Evolutionary conservation across 176 grass and related monocot species (phyloP).

Genomic region (Rhynchospora pubera): DNA sequence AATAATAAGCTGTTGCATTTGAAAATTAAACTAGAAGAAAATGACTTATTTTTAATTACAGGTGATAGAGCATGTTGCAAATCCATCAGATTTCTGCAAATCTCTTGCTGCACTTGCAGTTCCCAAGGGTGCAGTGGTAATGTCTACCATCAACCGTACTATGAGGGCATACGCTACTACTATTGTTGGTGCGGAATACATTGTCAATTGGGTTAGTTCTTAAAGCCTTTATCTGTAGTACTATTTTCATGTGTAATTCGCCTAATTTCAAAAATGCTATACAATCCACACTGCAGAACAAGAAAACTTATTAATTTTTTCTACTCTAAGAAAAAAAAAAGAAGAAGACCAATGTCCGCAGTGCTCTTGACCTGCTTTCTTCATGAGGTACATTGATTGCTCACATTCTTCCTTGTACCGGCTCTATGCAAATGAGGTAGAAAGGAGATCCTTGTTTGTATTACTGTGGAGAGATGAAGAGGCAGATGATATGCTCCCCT

Average conservation of each 20-base stretch:
- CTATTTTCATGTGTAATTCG: background rate
- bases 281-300: background rate
- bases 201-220: slow-evolving; percentile 78
- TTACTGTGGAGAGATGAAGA: background rate
- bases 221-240: background rate
- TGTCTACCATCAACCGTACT: slow-evolving; percentile 92
- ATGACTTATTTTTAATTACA: slow-evolving; percentile 32
- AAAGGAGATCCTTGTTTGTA: background rate
- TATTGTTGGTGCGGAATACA: slow-evolving; percentile 79
- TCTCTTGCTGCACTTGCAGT: slow-evolving; percentile 63
- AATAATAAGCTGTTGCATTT: background rate
- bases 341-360: background rate
- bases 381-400: background rate
- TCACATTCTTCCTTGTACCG: background rate
- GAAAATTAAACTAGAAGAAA: background rate
- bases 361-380: background rate
- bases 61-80: slow-evolving; percentile 94
- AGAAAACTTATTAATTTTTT: background rate
- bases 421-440: background rate
- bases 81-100: slow-evolving; percentile 71
- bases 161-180: slow-evolving; percentile 89
- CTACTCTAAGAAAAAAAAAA: background rate
- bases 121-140: slow-evolving; percentile 55
- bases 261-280: background rate
- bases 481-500: background rate